A percentile compares a stretch with the other conserved stretches of the same genome.
Evolutionary conservation across 306 rosid species (phyloP).

Genomic region (Casuarina cunninghamiana): DNA sequence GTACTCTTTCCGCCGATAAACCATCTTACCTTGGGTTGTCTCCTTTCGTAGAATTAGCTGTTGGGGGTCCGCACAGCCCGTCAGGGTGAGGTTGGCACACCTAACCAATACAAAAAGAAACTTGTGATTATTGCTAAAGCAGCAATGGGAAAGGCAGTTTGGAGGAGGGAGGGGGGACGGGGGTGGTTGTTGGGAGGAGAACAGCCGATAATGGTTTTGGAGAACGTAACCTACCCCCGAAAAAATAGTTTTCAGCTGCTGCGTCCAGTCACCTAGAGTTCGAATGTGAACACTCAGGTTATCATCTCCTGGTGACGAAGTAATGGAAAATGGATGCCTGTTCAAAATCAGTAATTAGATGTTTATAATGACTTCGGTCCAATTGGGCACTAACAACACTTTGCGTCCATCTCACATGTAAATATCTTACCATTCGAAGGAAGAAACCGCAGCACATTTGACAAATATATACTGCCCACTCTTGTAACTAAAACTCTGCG

Average conservation of each 20-base stretch:
- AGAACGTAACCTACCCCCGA: slow-evolving; percentile 30
- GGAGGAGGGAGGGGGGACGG: too few relatives aligned
- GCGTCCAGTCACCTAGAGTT: slow-evolving; percentile 59
- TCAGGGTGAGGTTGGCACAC: slow-evolving; percentile 48
- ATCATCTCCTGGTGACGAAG: slow-evolving; percentile 60
- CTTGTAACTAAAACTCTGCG: slow-evolving; percentile 55
- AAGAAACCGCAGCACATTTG: slow-evolving; percentile 55
- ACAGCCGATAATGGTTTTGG: not conserved
- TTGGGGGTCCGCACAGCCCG: slow-evolving; percentile 54
- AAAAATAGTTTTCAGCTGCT: slow-evolving; percentile 54
- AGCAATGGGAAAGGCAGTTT: not conserved
- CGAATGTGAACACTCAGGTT: slow-evolving; percentile 60
- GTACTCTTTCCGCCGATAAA: not conserved
- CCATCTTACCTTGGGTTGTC: slow-evolving; percentile 32
- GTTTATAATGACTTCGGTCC: not conserved
- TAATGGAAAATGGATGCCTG: slow-evolving; percentile 71
- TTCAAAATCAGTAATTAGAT: not conserved
- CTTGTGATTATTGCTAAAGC: not conserved
- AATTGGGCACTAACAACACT: not conserved
- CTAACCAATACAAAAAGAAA: slow-evolving; percentile 12
- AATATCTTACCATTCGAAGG: slow-evolving; percentile 50
- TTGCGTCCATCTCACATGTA: not conserved
- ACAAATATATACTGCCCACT: slow-evolving; percentile 68
- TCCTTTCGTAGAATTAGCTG: slow-evolving; percentile 42
- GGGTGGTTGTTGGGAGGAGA: too few relatives aligned